A percentile compares a stretch with the other conserved stretches of the same genome.
Conservation (phyloP, 2,329 filamentous ascomycete genomes). For the Penicillium fuscoglaucum region DNA sequence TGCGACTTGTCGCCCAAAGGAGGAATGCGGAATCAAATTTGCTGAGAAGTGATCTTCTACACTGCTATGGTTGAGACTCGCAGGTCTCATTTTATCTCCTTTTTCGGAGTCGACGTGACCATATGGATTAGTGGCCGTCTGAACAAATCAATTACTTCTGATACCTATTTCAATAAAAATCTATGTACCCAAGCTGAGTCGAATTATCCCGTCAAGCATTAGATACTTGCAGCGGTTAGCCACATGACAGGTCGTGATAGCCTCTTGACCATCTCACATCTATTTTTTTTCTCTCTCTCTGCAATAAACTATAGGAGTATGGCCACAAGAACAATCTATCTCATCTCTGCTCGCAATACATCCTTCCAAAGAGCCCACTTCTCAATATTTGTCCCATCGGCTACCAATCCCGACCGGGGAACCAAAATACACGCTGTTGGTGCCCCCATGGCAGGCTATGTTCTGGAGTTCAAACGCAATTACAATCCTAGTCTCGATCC, state of each 20-base stretch:
- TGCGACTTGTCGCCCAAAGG: conserved; percentile 9
- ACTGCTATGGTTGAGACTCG: no score
- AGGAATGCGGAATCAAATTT: conserved; percentile 6
- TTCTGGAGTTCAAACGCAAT: conserved; percentile 34
- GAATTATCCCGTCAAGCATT: background rate
- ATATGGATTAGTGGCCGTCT: background rate
- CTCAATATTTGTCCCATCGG: conserved; percentile 32
- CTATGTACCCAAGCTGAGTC: background rate
- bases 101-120: background rate
- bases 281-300: no score
- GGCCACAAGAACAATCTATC: conserved; percentile 21
- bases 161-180: background rate
- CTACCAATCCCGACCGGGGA: conserved; percentile 16
- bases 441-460: conserved; percentile 35
- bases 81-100: background rate
- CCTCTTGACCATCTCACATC: background rate
- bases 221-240: background rate
- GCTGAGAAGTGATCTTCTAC: background rate
- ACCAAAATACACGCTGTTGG: conserved; percentile 36
- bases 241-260: background rate
- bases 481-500: conserved; percentile 18
- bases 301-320: background rate
- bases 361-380: conserved; percentile 32
- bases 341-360: conserved; percentile 27
- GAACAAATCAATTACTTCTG: background rate